Conservation (phyloP, 192 early-diverging fungal genomes). For the Mortierella hygrophila region DNA sequence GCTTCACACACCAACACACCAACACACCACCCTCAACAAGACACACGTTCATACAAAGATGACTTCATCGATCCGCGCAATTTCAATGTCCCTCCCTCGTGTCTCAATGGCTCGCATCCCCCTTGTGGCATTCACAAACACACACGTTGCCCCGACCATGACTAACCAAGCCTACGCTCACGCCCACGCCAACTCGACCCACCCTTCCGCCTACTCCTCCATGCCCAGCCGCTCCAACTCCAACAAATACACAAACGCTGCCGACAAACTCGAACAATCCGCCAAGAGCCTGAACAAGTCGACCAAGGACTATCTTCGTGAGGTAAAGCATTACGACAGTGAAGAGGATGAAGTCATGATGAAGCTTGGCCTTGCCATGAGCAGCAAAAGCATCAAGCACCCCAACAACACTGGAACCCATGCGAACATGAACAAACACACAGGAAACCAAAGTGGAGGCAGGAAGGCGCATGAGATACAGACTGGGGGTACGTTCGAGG, state of each 20-base stretch:
- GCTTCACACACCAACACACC: background rate
- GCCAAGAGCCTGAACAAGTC: conserved; percentile 9
- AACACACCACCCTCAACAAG: background rate
- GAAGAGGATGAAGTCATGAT: conserved; percentile 39
- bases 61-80: conserved; percentile 25
- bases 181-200: conserved; percentile 6
- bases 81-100: conserved; percentile 27
- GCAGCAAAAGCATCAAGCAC: background rate
- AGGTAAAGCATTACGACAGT: conserved; percentile 48
- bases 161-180: conserved; percentile 15
- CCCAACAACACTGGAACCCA: background rate
- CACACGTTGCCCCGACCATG: background rate
- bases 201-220: conserved; percentile 32
- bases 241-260: conserved; percentile 11
- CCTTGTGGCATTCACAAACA: conserved; percentile 29
- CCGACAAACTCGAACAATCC: conserved; percentile 19
- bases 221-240: conserved; percentile 11
- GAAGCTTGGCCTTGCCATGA: conserved; percentile 37
- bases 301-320: conserved; percentile 35
- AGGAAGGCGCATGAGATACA: background rate
- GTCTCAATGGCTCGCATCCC: conserved; percentile 50
- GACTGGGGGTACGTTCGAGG: conserved; percentile 21
- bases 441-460: conserved; percentile 1
- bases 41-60: background rate
- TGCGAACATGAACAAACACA: background rate